Evolutionary conservation across 352 stramenopile species (phyloP), one percentile per base, ranked within the genome.

Genomic region (Phytophthora nicotianae): DNA sequence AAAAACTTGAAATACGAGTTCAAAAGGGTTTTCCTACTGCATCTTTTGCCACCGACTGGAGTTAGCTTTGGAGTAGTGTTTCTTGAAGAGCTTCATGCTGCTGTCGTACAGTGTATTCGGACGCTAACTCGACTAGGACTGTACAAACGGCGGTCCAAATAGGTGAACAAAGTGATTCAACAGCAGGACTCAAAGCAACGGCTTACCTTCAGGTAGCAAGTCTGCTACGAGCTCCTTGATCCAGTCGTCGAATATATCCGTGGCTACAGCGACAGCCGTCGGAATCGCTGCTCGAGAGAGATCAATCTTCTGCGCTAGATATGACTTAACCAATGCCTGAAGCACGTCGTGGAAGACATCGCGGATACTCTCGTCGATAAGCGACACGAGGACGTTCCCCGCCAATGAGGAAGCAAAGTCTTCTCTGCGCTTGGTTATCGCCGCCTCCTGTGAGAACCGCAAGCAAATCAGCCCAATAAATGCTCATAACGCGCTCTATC

Each of bases 231-330:
- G 43, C n/a, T 81, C 76, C 4, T 42, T 41, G n/a, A 62, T 54
- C 64, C 62, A 74, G 16, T 81, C 72, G 23, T 70, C 46, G 17
- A 84, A 27, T 8, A 88, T 24, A 35, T 86, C 76, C 0, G 40
- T 32, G 19, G 72, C 64, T 10, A 88, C 55, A 5, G 69, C 58
- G 11, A 50, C 19, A 0, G 46, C 13, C 1, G 59, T 55, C 1
- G 56, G 41, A 1, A 62, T 67, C 0, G 76, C 64, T 2, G 72
- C 62, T 14, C 74, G 58, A 26, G 76, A 60, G 20, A 83, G 62
- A 54, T 82, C 66, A 2, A 75, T 29, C 6, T 64, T 42, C 4
- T 64, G 41, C 14, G 46, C 26, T 42, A 83, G 58, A 58, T 86
- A 81, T 17, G 77, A 70, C 19, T 61, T 65, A 23, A 86, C 68